Percentiles rank a stretch among this genome's conserved stretches.
These are phyloP conservation scores for Colletotrichum gloeosporioides DNA, from an alignment of 2,329 filamentous ascomycete species.

Conservation along the genomic window DNA sequence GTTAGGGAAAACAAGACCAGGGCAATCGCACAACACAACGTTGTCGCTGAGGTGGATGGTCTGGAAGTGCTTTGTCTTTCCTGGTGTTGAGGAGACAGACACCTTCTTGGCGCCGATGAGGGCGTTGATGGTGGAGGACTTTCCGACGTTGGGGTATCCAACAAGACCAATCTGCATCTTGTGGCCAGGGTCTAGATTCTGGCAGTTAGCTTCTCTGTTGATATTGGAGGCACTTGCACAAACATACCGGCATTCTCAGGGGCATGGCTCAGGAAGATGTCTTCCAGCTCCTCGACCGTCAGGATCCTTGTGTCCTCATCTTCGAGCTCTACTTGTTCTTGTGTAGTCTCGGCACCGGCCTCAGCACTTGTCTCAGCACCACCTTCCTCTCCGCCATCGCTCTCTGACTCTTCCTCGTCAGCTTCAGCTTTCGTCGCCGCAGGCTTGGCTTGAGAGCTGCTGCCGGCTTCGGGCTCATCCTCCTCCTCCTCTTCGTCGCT, in stretches of 20 bases:
- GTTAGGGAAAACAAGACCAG: conserved; percentile 97
- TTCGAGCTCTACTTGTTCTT: conserved; percentile 40
- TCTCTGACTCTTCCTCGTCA: conserved; percentile 39
- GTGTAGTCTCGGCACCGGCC: conserved; percentile 35
- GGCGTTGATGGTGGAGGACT: conserved; percentile 98
- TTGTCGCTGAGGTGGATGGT: conserved; percentile 92
- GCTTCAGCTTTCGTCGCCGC: conserved; percentile 39
- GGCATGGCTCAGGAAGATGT: conserved; percentile 80
- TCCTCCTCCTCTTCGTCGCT: conserved; percentile 43
- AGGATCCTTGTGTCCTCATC: conserved; percentile 79
- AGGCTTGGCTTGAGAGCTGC: neutral
- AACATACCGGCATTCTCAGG: conserved; percentile 57
- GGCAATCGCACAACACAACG: conserved; percentile 95
- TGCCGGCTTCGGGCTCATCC: conserved; percentile 29
- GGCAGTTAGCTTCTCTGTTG: conserved; percentile 9
- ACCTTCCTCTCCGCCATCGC: conserved; percentile 35
- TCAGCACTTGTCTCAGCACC: conserved; percentile 31
- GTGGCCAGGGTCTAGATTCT: conserved; percentile 45
- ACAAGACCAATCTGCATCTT: conserved; percentile 94
- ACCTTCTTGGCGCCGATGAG: conserved; percentile 99
- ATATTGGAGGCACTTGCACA: neutral
- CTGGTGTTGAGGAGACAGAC: conserved; percentile 94
- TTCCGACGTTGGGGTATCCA: conserved; percentile 98
- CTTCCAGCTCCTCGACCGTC: conserved; percentile 91
- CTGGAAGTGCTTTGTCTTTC: conserved; percentile 99